Evolutionary conservation across 805 yeast genomes (phyloP), one percentile per base, ranked within the genome.

Genomic region (Teunomyces cretensis): DNA sequence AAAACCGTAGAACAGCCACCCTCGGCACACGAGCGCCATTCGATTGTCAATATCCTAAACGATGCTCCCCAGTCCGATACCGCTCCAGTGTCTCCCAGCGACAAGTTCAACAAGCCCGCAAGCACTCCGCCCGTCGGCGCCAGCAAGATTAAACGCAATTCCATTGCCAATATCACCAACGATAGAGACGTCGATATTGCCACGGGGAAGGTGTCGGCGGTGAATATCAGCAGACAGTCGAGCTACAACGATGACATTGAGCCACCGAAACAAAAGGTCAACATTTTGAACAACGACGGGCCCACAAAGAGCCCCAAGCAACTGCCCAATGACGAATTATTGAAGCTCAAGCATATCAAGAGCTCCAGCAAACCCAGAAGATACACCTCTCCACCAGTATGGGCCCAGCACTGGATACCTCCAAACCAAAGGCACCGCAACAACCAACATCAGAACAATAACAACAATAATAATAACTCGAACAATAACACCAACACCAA

Each of bases 371-470:
- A 84, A 62, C 91, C 94, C 1, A 76, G 64, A 44, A 67, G 86
- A 53, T 86, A 86, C 61, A 64, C 64, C 11, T 71, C 67, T 38
- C 86, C 86, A 3, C 96, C 96, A 4, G 72, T 81, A 4, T 90
- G 96, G 96, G 96, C 96, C 0, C 84, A 76, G 50, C 84, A 81
- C 55, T 88, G 86, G 83, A 44, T 41, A 11, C 47, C 50, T 2
- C 50, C 50, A 22, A 43, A 12, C 55, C 59, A 17, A 15, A 30
- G 9, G 3, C 45, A 15, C 19, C 22, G 9, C 13, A 24, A 8
- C 32, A 30, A 9, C 9, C 6, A 14, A n/a, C 15, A 39, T 39
- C 24, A n/a, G 13, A 31, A 4, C 19, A 13, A 31, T 8, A 31
- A 31, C 33, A 31, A 31, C 16, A 31, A n/a, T 15, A 31, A 5